A percentile compares a stretch with the other conserved stretches of the same genome.
Conservation (phyloP, 2,329 filamentous ascomycete genomes). For the Botryosphaeria agaves region DNA sequence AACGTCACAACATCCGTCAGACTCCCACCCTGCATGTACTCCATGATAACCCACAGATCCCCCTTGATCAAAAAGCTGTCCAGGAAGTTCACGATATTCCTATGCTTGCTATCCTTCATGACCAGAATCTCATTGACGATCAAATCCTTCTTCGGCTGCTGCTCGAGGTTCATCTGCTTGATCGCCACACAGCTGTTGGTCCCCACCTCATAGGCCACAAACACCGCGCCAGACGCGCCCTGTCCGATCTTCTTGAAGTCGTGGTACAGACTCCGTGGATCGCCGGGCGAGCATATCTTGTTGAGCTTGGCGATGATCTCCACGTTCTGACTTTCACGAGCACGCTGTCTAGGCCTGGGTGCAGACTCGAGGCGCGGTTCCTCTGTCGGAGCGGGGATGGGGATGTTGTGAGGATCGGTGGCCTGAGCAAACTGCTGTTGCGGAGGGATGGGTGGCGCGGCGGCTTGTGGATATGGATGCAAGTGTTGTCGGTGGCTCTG, state of each 20-base stretch:
- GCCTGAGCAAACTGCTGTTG: slow-evolving; percentile 30
- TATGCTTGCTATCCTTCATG: slow-evolving; percentile 97
- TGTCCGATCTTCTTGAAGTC: slow-evolving; percentile 91
- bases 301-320: slow-evolving; percentile 74
- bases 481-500: too few relatives aligned
- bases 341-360: slow-evolving; percentile 57
- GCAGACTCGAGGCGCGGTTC: slow-evolving; percentile 34
- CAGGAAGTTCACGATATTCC: slow-evolving; percentile 98
- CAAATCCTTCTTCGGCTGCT: slow-evolving; percentile 96
- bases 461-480: too few relatives aligned
- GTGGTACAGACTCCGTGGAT: slow-evolving; percentile 76
- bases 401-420: slow-evolving; percentile 24
- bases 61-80: slow-evolving; percentile 84
- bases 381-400: slow-evolving; percentile 24
- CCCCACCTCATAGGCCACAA: slow-evolving; percentile 69
- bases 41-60: slow-evolving; percentile 98
- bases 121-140: slow-evolving; percentile 99
- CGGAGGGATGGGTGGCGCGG: slow-evolving; percentile 28
- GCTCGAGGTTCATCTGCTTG: slow-evolving; percentile 98
- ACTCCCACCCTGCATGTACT: slow-evolving; percentile 98
- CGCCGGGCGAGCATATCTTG: slow-evolving; percentile 76
- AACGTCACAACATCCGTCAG: slow-evolving; percentile 97
- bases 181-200: slow-evolving; percentile 86
- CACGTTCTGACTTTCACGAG: slow-evolving; percentile 60
- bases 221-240: slow-evolving; percentile 91